Evolutionary conservation across 441 rosid species (phyloP).

Genomic region (Eruca vesicaria): DNA sequence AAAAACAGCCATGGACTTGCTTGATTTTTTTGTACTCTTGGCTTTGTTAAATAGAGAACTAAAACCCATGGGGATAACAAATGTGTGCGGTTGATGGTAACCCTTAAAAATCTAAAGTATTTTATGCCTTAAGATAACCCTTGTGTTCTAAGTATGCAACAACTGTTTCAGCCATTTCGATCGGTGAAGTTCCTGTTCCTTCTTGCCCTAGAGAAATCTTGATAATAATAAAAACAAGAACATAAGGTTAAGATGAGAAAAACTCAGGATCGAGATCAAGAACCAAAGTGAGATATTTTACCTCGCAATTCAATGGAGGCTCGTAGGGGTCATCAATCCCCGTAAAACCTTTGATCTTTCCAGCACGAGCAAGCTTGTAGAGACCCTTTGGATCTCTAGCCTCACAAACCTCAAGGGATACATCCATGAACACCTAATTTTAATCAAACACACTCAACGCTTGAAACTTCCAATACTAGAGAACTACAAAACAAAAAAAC

Average conservation of each 20-base stretch:
- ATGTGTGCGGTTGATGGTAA: not conserved
- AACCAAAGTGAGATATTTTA: not conserved
- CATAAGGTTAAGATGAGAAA: not conserved
- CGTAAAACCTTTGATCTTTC: conserved; percentile 60
- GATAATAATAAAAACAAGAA: conserved; percentile 2
- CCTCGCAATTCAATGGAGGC: conserved; percentile 39
- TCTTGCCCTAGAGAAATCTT: conserved; percentile 30
- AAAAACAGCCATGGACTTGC: conserved; percentile 24
- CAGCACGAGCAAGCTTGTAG: conserved; percentile 76
- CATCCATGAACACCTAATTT: conserved; percentile 69
- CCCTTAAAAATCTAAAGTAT: not conserved
- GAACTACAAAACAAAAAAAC: not conserved
- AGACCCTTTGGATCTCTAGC: conserved; percentile 75
- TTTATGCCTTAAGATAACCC: conserved; percentile 35
- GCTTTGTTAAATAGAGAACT: conserved; percentile 11
- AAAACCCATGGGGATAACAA: conserved; percentile 1
- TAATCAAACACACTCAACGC: not conserved
- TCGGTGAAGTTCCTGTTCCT: conserved; percentile 34
- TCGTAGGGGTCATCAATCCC: conserved; percentile 43
- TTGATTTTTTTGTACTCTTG: conserved; percentile 5
- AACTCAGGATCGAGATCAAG: not conserved
- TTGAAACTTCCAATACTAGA: not conserved
- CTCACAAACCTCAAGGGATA: conserved; percentile 62
- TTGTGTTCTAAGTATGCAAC: conserved; percentile 34
- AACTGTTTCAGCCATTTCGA: conserved; percentile 35